Evolutionary conservation across 2,329 filamentous ascomycete species (phyloP).

Genomic region (Calonectria pseudoturangicola): DNA sequence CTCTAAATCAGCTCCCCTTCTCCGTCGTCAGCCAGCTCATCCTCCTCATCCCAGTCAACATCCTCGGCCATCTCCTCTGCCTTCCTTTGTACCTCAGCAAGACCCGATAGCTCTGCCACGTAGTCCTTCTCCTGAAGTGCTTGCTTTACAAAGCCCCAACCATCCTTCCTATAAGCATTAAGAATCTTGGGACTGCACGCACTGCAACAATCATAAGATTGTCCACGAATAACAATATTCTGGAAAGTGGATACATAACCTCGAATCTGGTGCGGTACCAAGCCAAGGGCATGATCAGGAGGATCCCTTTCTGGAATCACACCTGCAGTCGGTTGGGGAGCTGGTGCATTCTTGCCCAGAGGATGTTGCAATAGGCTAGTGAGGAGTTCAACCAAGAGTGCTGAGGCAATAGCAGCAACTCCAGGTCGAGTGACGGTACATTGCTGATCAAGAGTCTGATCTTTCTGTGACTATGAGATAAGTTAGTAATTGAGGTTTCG

Average conservation of each 20-base stretch:
- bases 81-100: conserved; percentile 81
- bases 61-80: conserved; percentile 71
- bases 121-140: conserved; percentile 86
- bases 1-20: conserved; percentile 71
- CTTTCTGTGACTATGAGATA: conserved; percentile 84
- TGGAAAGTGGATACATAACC: conserved; percentile 85
- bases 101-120: conserved; percentile 83
- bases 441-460: conserved; percentile 96
- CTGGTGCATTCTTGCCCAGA: conserved; percentile 76
- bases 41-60: conserved; percentile 78
- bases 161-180: conserved; percentile 78
- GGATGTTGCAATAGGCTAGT: conserved; percentile 93
- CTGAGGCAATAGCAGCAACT: conserved; percentile 93
- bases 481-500: conserved; percentile 30
- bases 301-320: conserved; percentile 72
- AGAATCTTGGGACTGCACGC: conserved; percentile 85
- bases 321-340: conserved; percentile 67
- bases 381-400: conserved; percentile 91
- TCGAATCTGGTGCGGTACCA: conserved; percentile 87
- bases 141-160: conserved; percentile 85
- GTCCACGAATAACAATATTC: conserved; percentile 82
- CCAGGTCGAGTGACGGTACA: conserved; percentile 97
- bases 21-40: conserved; percentile 68
- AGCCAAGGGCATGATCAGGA: conserved; percentile 76
- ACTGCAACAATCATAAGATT: conserved; percentile 87